Evolutionary conservation across 192 early-diverging fungal species (phyloP), one percentile per base, ranked within the genome.

Genomic region (Phlyctochytrium planicorne): DNA sequence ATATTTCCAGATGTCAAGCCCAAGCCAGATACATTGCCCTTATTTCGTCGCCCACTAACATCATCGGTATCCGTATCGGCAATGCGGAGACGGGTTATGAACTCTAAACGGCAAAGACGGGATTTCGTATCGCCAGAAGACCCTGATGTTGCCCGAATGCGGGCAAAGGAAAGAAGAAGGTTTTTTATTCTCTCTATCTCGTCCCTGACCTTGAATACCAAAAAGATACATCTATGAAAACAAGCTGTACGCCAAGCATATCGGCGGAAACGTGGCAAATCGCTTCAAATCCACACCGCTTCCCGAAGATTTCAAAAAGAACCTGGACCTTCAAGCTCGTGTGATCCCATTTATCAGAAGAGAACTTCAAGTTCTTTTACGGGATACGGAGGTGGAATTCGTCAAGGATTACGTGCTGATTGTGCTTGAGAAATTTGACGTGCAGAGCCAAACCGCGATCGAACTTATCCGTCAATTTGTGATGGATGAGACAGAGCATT

Each of bases 401-500:
- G 59, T 82, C 14, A 35, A 36, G 2, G 66, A 79, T 25, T 71
- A 71, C 25, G 67, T 78, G 29, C 4, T 78, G 1, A 71, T 50
- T 24, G 57, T 79, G 2, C 33, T 71, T 1, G 63, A 72, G 34
- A 69, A 68, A 62, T 36, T 17, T 34, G 71, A 75, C 25, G 20
- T 78, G 29, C 71, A 69, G 52, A 60, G 68, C 3, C 71, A 78
- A n/a, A 10, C 34, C 6, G 75, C 70, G 25, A 75, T 80, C 25
- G 24, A 3, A n/a, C 50, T 65, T 35, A 34, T 82, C 52, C 23
- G n/a, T 10, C 66, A 77, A 2, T 80, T 65, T 53, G 34, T 82
- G 24, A 52, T 62, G 23, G 52, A 29, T 14, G n/a, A 67, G 12
- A 65, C 78, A 12, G 77, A 80, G 52, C 78, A 67, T 34, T 82